phyloP scores from a whole-genome alignment of 805 yeast genomes.

The Saturnispora sanitii region DNA sequence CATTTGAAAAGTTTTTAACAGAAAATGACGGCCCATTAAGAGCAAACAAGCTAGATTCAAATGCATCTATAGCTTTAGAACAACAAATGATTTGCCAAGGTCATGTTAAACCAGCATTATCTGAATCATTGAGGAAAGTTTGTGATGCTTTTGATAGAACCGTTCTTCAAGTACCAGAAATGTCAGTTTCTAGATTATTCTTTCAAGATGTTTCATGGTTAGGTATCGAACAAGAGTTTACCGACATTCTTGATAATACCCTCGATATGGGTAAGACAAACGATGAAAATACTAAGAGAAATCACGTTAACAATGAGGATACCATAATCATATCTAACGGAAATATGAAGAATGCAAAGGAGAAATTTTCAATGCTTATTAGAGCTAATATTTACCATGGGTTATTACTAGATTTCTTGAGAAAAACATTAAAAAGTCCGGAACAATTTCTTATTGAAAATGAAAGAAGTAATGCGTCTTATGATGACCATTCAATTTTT shows the following conservation, averaged over 20 bases:
- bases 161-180: slow-evolving; percentile 31
- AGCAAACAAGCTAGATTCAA: slow-evolving; percentile 29
- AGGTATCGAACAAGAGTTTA: slow-evolving; percentile 23
- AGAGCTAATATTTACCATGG: slow-evolving; percentile 20
- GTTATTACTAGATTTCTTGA: slow-evolving; percentile 24
- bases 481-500: slow-evolving; percentile 1
- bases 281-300: neutral
- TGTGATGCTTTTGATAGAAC: slow-evolving; percentile 38
- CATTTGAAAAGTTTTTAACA: slow-evolving; percentile 51
- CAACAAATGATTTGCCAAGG: slow-evolving; percentile 56
- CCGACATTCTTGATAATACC: neutral
- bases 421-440: slow-evolving; percentile 25
- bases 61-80: slow-evolving; percentile 41
- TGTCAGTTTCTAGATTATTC: slow-evolving; percentile 44
- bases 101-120: slow-evolving; percentile 34
- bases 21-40: slow-evolving; percentile 41
- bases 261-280: neutral
- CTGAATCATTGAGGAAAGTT: slow-evolving; percentile 33
- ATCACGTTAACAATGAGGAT: neutral
- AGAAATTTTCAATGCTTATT: slow-evolving; percentile 15
- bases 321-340: slow-evolving; percentile 3
- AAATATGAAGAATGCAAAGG: slow-evolving; percentile 7
- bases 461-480: neutral
- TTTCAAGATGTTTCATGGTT: slow-evolving; percentile 64
- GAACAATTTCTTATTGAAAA: slow-evolving; percentile 16